These are phyloP conservation scores for Sporopachydermia lactativora DNA, from an alignment of 805 yeast species.

Conservation along the genomic window DNA sequence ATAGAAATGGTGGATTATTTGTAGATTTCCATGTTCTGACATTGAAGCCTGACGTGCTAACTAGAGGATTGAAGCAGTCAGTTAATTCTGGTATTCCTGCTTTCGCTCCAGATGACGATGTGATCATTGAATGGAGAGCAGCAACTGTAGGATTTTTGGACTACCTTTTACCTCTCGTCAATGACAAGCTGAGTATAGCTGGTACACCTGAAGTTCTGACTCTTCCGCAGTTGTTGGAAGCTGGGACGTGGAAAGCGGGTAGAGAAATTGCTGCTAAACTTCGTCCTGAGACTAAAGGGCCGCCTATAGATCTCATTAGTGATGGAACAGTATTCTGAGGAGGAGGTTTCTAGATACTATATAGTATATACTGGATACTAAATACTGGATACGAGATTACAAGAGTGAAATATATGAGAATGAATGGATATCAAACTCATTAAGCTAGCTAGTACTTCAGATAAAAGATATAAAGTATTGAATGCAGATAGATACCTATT, in stretches of 20 bases:
- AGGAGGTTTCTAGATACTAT: too few species aligned
- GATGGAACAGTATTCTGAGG: constrained; percentile 51
- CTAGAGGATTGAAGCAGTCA: constrained; percentile 25
- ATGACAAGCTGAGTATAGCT: constrained; percentile 25
- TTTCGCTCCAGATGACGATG: constrained; percentile 40
- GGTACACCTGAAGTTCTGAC: constrained; percentile 21
- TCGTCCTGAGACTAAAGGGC: constrained; percentile 38
- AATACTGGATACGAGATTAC: too few species aligned
- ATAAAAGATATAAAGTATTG: too few species aligned
- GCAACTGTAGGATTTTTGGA: constrained; percentile 44
- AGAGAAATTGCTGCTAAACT: constrained; percentile 39
- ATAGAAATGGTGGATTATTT: constrained; percentile 51
- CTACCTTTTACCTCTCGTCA: constrained; percentile 34
- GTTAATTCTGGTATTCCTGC: constrained; percentile 27
- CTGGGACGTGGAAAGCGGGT: constrained; percentile 59
- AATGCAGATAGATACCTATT: too few species aligned
- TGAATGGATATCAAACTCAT: too few species aligned
- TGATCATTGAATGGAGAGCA: constrained; percentile 57
- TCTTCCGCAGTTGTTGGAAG: constrained; percentile 49
- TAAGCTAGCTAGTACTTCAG: too few species aligned
- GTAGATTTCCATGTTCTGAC: constrained; percentile 39
- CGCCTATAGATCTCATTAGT: constrained; percentile 46
- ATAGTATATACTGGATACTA: too few species aligned
- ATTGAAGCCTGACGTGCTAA: constrained; percentile 28
- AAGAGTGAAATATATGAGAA: too few species aligned